These are phyloP conservation scores for Xylaria sp. DNA, from an alignment of 2,329 filamentous ascomycete species.

Conservation along the genomic window DNA sequence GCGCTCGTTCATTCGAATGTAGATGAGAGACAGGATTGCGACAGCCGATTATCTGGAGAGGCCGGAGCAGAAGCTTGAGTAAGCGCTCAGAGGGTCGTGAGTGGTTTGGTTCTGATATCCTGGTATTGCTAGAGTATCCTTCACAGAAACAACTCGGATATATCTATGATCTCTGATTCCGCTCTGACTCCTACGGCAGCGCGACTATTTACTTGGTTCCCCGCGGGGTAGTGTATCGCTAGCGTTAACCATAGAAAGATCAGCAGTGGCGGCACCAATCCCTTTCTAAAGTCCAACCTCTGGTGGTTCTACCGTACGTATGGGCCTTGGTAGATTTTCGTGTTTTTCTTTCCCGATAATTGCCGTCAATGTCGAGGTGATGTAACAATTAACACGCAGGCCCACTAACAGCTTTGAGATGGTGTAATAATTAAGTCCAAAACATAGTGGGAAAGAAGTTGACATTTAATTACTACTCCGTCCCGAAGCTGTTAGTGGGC, in stretches of 20 bases:
- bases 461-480: too few relatives aligned
- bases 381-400: too few relatives aligned
- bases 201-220: not conserved
- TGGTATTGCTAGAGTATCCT: too few relatives aligned
- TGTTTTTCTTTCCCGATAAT: not conserved
- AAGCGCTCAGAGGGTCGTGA: too few relatives aligned
- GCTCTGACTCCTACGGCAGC: not conserved
- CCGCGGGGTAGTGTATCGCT: slow-evolving; percentile 10
- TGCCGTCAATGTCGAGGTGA: too few relatives aligned
- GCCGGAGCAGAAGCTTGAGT: not conserved
- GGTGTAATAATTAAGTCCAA: too few relatives aligned
- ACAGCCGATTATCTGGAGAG: not conserved
- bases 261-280: slow-evolving; percentile 6
- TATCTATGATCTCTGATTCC: too few relatives aligned
- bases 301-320: not conserved
- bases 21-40: not conserved
- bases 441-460: too few relatives aligned
- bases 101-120: too few relatives aligned
- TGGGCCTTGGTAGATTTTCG: not conserved
- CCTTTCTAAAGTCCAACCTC: not conserved
- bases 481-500: too few relatives aligned
- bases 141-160: too few relatives aligned
- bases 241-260: not conserved
- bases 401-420: too few relatives aligned
- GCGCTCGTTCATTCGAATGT: not conserved